Conservation (phyloP, 106 monocot species). For the Agapanthus africanus region DNA sequence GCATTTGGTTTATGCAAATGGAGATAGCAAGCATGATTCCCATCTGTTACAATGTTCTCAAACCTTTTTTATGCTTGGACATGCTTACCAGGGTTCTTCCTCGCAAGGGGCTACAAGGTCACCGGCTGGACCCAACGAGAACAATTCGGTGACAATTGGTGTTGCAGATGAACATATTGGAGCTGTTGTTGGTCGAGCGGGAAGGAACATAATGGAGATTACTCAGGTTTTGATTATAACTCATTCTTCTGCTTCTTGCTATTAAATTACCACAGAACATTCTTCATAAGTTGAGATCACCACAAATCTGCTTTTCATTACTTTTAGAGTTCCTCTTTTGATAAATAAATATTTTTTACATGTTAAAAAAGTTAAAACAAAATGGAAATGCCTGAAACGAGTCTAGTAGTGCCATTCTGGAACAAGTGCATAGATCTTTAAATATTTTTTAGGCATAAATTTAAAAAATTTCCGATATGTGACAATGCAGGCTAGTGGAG, state of each 20-base stretch:
- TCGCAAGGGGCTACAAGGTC: slow-evolving; percentile 31
- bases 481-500: slow-evolving; percentile 70
- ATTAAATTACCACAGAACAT: background rate
- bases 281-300: background rate
- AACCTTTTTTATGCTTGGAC: background rate
- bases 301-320: background rate
- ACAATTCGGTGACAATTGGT: slow-evolving; percentile 72
- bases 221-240: slow-evolving; percentile 53
- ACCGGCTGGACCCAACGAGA: slow-evolving; percentile 31
- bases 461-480: too few relatives aligned
- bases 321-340: background rate
- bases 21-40: background rate
- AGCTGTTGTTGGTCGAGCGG: slow-evolving; percentile 86
- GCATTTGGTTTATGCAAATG: background rate
- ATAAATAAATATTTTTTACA: background rate
- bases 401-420: background rate
- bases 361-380: too few relatives aligned
- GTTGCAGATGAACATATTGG: slow-evolving; percentile 98
- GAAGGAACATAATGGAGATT: slow-evolving; percentile 92
- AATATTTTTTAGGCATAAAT: too few relatives aligned
- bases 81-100: slow-evolving; percentile 18
- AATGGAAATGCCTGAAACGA: too few relatives aligned
- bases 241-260: background rate
- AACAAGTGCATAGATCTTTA: too few relatives aligned
- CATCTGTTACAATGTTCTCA: background rate